A percentile compares a stretch with the other conserved stretches of the same genome.
Evolutionary conservation across 1,284 basidiomycete genomes (phyloP).

Genomic region (Cystodermella granulosa): DNA sequence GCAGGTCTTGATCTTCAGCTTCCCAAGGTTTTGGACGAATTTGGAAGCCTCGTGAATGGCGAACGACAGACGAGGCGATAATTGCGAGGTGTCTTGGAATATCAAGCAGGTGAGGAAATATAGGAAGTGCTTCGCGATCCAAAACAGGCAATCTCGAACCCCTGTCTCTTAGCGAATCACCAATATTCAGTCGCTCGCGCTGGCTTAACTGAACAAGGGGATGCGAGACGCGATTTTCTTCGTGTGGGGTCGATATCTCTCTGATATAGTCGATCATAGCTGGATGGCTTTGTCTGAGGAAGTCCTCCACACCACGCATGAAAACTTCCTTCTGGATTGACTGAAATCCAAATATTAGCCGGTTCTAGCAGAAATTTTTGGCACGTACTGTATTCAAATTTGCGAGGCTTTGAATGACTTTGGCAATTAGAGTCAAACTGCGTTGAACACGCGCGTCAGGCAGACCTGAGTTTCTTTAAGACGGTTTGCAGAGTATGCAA

Average conservation of each 20-base stretch:
- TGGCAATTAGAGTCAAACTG: constrained; percentile 72
- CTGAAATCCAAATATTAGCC: constrained; percentile 30
- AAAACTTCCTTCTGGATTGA: constrained; percentile 65
- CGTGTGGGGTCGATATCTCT: constrained; percentile 56
- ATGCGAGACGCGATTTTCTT: background rate
- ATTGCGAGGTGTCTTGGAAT: constrained; percentile 67
- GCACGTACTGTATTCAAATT: constrained; percentile 65
- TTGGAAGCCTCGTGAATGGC: constrained; percentile 46
- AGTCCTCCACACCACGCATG: constrained; percentile 66
- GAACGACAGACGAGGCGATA: constrained; percentile 67
- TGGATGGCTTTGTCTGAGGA: constrained; percentile 54
- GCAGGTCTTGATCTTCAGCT: constrained; percentile 31
- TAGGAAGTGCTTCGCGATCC: constrained; percentile 63
- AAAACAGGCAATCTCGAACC: constrained; percentile 50
- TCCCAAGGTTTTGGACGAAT: constrained; percentile 26
- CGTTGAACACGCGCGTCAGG: constrained; percentile 62
- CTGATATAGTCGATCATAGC: constrained; percentile 73
- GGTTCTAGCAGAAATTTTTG: background rate
- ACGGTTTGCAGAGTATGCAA: background rate
- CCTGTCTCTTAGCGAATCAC: constrained; percentile 54
- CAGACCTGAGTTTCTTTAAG: constrained; percentile 46
- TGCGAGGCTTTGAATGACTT: constrained; percentile 74
- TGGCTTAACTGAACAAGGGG: constrained; percentile 18
- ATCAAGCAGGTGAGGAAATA: constrained; percentile 65
- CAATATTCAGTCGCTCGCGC: constrained; percentile 51